Evolutionary conservation across 139 green algal genomes (phyloP), one percentile per base, ranked within the genome.

Genomic region (Haematococcus lacustris): DNA sequence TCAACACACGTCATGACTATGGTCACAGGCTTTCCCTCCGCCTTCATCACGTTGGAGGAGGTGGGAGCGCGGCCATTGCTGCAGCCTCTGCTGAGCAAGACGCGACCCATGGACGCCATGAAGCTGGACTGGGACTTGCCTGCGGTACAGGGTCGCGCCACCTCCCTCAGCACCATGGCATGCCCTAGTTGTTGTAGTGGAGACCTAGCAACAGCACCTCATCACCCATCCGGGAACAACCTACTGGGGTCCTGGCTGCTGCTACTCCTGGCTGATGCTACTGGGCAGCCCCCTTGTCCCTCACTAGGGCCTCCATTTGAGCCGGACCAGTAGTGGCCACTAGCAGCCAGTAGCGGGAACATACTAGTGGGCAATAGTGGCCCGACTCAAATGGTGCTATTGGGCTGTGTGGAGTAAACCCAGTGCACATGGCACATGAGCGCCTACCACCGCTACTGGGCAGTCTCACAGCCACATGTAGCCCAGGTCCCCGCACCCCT

Each of bases 61-160:
- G 25, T 9, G 2, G 71, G 76, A 1, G 65, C 51, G n/a, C 70
- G 53, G 13, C 13, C 53, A 26, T 4, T 79, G 38, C 80, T 89
- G 66, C 38, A 59, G 0, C 66, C 66, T 3, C 51, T 90, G 38
- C 62, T 91, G 51, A 78, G 79, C 67, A n/a, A 35, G 13, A 87
- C 71, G 25, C 76, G 88, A 17, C 88, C 88, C 38, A 93, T 93
- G 88, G 88, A 93, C 78, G 73, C 76, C 67, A 91, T 91, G 83
- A 60, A 67, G 6, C 71, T 92, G 2, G 47, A 38, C 43, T 82
- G 82, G 39, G 70, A 78, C 39, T 70, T 81, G 7, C 83, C 86
- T 0, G 72, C 68, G 57, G 78, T 83, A 57, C 13, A 28, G 77
- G 21, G 47, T 28, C 13, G 47, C 13, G 47, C 13, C 13, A 21